phyloP scores from a whole-genome alignment of 176 grass and related monocot species.

The Zea luxurians region DNA sequence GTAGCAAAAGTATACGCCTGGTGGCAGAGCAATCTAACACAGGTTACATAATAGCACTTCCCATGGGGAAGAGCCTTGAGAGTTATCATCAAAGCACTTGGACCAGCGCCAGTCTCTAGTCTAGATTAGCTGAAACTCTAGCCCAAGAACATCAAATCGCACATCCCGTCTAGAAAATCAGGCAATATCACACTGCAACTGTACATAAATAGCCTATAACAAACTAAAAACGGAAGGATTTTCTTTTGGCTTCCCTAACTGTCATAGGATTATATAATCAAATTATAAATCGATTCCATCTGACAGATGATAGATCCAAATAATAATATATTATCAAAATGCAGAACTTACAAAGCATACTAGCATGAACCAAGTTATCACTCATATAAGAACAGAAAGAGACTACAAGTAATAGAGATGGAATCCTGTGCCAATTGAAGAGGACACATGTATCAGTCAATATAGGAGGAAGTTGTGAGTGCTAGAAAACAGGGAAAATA shows the following conservation, averaged over 20 bases:
- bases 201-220: background rate
- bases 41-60: background rate
- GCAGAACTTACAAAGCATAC: no score
- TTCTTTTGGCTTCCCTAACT: background rate
- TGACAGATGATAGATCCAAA: no score
- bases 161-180: background rate
- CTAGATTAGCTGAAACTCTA: background rate
- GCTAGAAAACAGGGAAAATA: no score
- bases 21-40: background rate
- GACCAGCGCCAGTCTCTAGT: background rate
- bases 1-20: background rate
- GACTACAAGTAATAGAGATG: no score
- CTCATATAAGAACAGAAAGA: no score
- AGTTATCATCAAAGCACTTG: background rate
- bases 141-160: background rate
- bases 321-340: no score
- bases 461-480: no score
- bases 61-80: background rate
- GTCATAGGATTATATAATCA: background rate
- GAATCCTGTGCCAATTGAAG: no score
- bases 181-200: background rate
- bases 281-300: no score
- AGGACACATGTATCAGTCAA: no score
- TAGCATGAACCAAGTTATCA: no score
- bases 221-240: background rate